phyloP scores from a whole-genome alignment of 2,329 filamentous ascomycete genomes.

The Talaromyces marneffei region DNA sequence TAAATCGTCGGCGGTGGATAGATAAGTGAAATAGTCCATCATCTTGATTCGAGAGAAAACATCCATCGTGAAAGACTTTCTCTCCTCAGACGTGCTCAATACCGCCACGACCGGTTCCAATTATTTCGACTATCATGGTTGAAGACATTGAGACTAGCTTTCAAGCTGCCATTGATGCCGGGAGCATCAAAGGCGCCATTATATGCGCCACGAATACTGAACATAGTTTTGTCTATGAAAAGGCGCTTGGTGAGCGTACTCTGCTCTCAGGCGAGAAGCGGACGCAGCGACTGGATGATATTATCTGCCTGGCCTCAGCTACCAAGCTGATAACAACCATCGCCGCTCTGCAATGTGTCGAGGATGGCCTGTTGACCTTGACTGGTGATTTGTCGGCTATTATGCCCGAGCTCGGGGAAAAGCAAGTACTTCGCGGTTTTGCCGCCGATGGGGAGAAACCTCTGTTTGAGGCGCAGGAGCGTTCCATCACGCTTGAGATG shows the following conservation, averaged over 20 bases:
- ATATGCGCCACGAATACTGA: conserved; percentile 38
- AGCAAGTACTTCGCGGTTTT: conserved; percentile 47
- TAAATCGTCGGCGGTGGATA: too few species aligned
- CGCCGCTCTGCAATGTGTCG: conserved; percentile 51
- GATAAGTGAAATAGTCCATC: too few species aligned
- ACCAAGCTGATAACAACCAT: conserved; percentile 49
- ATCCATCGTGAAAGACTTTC: too few species aligned
- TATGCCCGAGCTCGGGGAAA: conserved; percentile 45
- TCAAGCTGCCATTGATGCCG: conserved; percentile 39
- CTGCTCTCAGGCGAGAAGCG: conserved; percentile 38
- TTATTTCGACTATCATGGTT: too few species aligned
- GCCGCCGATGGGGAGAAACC: conserved; percentile 37
- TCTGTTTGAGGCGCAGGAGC: conserved; percentile 27
- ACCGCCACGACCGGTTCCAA: too few species aligned
- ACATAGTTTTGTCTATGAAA: conserved; percentile 38
- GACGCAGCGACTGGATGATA: conserved; percentile 32
- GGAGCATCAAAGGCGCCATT: conserved; percentile 42
- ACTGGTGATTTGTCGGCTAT: conserved; percentile 42
- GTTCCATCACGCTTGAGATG: conserved; percentile 46
- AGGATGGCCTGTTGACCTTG: conserved; percentile 45
- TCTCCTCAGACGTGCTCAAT: too few species aligned
- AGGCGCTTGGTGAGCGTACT: conserved; percentile 37
- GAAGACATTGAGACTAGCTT: conserved; percentile 35
- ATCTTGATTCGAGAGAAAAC: too few species aligned
- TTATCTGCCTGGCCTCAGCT: conserved; percentile 22